Evolutionary conservation across 768 basidiomycete species (phyloP), one percentile per base, ranked within the genome.

Genomic region (Psilocybe subaeruginosa): DNA sequence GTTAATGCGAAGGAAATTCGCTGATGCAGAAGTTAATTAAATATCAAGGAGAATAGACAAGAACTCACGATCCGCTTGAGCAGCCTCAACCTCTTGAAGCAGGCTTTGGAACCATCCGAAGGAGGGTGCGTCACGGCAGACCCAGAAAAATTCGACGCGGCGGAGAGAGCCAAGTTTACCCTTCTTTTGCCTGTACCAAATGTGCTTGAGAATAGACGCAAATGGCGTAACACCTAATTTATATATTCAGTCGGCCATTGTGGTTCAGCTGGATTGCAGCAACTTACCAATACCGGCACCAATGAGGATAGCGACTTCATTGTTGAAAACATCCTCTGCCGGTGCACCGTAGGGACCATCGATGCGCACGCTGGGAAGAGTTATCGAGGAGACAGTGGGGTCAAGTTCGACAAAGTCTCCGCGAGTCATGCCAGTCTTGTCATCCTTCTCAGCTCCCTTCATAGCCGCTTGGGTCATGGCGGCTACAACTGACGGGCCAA

Each of bases 91-190:
- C 72, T 95, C 89, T 69, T 90, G 89, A 61, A 97, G 81, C 55
- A 97, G 77, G 62, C 84, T 88, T 74, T 96, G 93, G 85, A 98
- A 97, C 95, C 95, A 97, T 68, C 93, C 95, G 69, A 97, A 95
- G n/a, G 92, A 92, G n/a, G 93, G 93, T n/a, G 91, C 87, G 66
- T 95, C 92, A 72, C 92, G 89, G 73, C 90, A 92, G 64, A 93
- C 85, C 95, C 95, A 97, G 78, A 97, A 92, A 76, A 97, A 96
- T 68, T 97, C 93, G 60, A 97, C 96, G 46, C 91, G 86, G 55
- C 90, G 88, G 59, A 98, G 86, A 31, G 88, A 84, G 33, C 92
- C 92, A 37, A 96, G 78, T 60, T 85, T 82, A 45, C 90, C 89
- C 59, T 82, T 83, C 77, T 86, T 88, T 74, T 96, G 94, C 67